Evolutionary conservation across 352 stramenopile species (phyloP).

Genomic region (Stephanocyclus meneghinianus): DNA sequence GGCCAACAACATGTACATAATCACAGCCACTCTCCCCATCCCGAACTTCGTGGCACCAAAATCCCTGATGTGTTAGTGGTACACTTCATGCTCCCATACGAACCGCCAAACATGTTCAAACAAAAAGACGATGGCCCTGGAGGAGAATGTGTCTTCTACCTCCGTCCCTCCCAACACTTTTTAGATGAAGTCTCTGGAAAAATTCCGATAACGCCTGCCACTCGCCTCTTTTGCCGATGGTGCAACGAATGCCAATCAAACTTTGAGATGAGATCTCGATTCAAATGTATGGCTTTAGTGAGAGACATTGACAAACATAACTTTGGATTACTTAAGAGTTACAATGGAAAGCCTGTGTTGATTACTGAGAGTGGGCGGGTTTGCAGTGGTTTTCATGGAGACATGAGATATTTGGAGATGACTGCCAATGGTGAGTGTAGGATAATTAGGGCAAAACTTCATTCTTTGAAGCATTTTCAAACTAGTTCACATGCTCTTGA

Average conservation of each 20-base stretch:
- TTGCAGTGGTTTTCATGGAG: conserved; percentile 37
- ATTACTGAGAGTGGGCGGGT: conserved; percentile 62
- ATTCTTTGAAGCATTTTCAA: neutral
- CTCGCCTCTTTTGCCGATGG: conserved; percentile 52
- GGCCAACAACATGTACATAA: neutral
- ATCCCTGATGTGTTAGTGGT: conserved; percentile 60
- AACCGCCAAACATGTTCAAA: conserved; percentile 63
- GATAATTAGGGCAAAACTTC: neutral
- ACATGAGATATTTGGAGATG: conserved; percentile 60
- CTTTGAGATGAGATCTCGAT: conserved; percentile 41
- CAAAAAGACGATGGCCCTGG: conserved; percentile 52
- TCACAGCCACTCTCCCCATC: conserved; percentile 15
- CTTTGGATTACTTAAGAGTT: conserved; percentile 54
- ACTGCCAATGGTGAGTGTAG: conserved; percentile 56
- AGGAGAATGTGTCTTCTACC: conserved; percentile 54
- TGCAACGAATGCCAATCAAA: conserved; percentile 43
- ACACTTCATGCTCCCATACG: conserved; percentile 58
- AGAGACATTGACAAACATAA: conserved; percentile 59
- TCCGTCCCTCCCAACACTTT: conserved; percentile 50
- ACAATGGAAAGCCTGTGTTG: conserved; percentile 67
- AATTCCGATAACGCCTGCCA: conserved; percentile 34
- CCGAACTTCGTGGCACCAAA: conserved; percentile 40
- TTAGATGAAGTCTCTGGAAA: conserved; percentile 50
- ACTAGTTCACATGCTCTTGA: neutral
- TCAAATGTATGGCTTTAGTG: conserved; percentile 67